These are phyloP conservation scores for Globisporangium cylindrosporum DNA, from an alignment of 352 stramenopile species.

Conservation along the genomic window DNA sequence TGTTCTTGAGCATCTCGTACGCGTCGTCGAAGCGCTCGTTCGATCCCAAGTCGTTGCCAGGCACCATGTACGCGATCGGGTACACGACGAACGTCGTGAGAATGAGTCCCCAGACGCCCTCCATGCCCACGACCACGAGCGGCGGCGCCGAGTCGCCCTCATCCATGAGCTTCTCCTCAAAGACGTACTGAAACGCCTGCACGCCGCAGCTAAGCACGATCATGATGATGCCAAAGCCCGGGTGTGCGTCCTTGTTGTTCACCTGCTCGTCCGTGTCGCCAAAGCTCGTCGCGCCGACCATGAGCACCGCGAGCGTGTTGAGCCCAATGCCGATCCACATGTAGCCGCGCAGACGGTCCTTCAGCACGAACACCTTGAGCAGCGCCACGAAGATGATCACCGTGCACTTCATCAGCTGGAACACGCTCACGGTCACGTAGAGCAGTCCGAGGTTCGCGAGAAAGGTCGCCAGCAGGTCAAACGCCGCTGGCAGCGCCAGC, in stretches of 20 bases:
- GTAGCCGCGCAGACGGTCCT: constrained; percentile 88
- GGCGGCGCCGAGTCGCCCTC: constrained; percentile 91
- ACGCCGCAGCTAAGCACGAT: constrained; percentile 94
- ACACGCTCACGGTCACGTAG: constrained; percentile 90
- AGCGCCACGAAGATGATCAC: constrained; percentile 97
- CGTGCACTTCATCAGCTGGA: constrained; percentile 87
- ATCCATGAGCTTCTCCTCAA: constrained; percentile 98
- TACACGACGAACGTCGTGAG: constrained; percentile 94
- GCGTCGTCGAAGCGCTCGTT: constrained; percentile 91
- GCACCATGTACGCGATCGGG: constrained; percentile 89
- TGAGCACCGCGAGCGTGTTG: constrained; percentile 92
- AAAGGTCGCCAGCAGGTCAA: constrained; percentile 92
- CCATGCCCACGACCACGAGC: constrained; percentile 94
- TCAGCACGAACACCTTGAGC: constrained; percentile 94
- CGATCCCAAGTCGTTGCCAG: constrained; percentile 92
- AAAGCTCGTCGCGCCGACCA: constrained; percentile 94
- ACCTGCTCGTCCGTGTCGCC: constrained; percentile 64
- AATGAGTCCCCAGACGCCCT: constrained; percentile 95
- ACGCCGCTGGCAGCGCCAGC: constrained; percentile 90
- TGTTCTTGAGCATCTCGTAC: constrained; percentile 70
- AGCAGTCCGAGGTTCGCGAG: constrained; percentile 94
- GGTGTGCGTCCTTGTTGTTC: constrained; percentile 66
- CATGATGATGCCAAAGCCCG: constrained; percentile 90
- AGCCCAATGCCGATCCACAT: constrained; percentile 97
- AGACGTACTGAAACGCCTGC: constrained; percentile 95